Evolutionary conservation across 2,329 filamentous ascomycete species (phyloP), one percentile per base, ranked within the genome.

Genomic region (Paecilomyces fulvus): DNA sequence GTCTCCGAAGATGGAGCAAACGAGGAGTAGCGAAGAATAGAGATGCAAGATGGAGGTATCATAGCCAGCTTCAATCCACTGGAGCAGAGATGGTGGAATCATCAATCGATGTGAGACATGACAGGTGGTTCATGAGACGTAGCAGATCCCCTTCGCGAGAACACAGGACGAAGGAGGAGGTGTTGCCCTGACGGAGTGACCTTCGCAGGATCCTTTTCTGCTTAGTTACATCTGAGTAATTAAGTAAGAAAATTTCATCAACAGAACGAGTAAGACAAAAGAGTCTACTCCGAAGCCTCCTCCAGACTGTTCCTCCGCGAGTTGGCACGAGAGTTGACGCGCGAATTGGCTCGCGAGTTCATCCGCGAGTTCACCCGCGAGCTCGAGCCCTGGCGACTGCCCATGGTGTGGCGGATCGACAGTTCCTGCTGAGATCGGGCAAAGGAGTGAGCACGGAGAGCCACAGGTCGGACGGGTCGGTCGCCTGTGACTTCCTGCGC

Each of bases 341-440:
- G 67, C 7, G 69, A 71, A 52, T 64, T 65, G n/a, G 57, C 63
- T 11, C 62, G 63, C 0, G 68, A 70, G 28, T 67, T 66, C 14
- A 60, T 67, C 23, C 67, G 69, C 3, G 70, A 73, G 50, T 63
- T 66, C 49, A 63, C 61, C n/a, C 65, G 65, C 20, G 48, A 23
- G 25, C 70, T 72, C 33, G 33, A 43, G 20, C 65, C 66, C 20
- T 65, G 64, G 21, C 71, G 70, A 57, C 71, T 73, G 52, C 70
- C 70, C 7, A 70, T 49, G 4, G 63, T 60, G 51, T 70, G 67
- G n/a, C 69, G 71, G 46, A 73, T 65, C 37, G 71, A 68, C 31
- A 72, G 60, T 53, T 73, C 70, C 54, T 73, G 71, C 55, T 70
- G 69, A 3, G 71, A 73, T 17, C 71, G 66, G n/a, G 69, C 71